A percentile compares a stretch with the other conserved stretches of the same genome.
These are phyloP conservation scores for Jaltomata sinuosa DNA, from an alignment of 257 asterid genomes.

Conservation along the genomic window DNA sequence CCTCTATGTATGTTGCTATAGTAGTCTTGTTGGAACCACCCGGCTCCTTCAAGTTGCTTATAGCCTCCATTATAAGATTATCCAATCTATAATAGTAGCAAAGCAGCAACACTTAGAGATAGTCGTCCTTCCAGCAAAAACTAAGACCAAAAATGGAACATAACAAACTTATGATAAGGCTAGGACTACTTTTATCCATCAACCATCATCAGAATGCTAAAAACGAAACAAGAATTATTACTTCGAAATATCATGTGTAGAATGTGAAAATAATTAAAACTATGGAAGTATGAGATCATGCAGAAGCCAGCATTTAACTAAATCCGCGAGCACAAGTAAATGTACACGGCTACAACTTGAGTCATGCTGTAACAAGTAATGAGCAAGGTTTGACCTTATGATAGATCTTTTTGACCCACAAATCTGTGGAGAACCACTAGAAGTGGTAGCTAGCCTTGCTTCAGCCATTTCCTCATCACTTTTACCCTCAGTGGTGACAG, in stretches of 20 bases:
- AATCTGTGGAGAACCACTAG: constrained; percentile 60
- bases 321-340: not conserved
- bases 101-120: constrained; percentile 1
- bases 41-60: constrained; percentile 67
- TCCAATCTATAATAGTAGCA: constrained; percentile 58
- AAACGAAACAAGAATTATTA: not conserved
- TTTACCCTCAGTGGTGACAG: constrained; percentile 26
- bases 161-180: not conserved
- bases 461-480: constrained; percentile 66
- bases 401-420: constrained; percentile 74
- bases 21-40: constrained; percentile 85
- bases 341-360: not conserved
- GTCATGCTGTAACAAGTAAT: not conserved
- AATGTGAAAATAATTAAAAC: not conserved
- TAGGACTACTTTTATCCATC: not conserved
- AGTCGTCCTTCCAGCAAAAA: not conserved
- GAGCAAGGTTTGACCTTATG: constrained; percentile 48
- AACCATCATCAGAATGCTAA: not conserved
- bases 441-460: constrained; percentile 42
- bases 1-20: constrained; percentile 87
- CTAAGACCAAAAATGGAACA: not conserved
- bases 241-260: not conserved
- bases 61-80: constrained; percentile 88
- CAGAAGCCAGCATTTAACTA: not conserved
- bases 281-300: not conserved